These are phyloP conservation scores for Apostasia shenzhenica DNA, from an alignment of 106 monocot species.

Conservation along the genomic window DNA sequence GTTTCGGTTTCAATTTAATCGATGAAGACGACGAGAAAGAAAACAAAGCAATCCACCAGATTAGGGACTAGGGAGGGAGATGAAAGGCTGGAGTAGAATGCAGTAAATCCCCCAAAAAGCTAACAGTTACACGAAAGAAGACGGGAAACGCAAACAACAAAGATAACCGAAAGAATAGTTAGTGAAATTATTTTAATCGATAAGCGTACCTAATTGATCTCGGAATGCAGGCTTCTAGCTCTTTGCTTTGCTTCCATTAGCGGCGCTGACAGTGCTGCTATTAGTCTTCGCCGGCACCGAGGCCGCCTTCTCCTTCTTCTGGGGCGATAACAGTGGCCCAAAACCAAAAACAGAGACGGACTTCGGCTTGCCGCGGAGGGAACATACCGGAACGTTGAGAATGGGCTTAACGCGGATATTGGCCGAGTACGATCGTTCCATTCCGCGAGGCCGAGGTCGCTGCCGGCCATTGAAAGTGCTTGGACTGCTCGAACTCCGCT, in stretches of 20 bases:
- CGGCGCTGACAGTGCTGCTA: background rate
- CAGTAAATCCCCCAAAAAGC: background rate
- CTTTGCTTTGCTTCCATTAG: background rate
- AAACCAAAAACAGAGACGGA: conserved; percentile 53
- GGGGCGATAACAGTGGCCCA: background rate
- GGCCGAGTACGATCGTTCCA: conserved; percentile 88
- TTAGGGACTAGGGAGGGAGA: no score
- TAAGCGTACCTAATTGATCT: background rate
- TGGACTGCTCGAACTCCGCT: conserved; percentile 86
- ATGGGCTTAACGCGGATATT: conserved; percentile 68
- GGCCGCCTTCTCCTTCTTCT: conserved; percentile 5
- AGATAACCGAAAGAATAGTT: background rate
- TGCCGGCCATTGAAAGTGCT: conserved; percentile 54
- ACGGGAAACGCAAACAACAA: background rate
- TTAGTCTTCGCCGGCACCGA: background rate
- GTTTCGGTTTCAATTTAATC: no score
- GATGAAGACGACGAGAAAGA: no score
- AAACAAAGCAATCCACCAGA: no score
- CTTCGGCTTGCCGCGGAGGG: conserved; percentile 45
- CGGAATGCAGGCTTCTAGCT: background rate
- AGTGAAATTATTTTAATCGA: background rate
- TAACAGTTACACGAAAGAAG: background rate
- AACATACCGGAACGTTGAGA: conserved; percentile 83
- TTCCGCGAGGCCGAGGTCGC: conserved; percentile 25
- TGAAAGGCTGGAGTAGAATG: background rate